A percentile compares a stretch with the other conserved stretches of the same genome.
These are phyloP conservation scores for Leptographium radiaticola DNA, from an alignment of 2,329 filamentous ascomycete species.

Conservation along the genomic window DNA sequence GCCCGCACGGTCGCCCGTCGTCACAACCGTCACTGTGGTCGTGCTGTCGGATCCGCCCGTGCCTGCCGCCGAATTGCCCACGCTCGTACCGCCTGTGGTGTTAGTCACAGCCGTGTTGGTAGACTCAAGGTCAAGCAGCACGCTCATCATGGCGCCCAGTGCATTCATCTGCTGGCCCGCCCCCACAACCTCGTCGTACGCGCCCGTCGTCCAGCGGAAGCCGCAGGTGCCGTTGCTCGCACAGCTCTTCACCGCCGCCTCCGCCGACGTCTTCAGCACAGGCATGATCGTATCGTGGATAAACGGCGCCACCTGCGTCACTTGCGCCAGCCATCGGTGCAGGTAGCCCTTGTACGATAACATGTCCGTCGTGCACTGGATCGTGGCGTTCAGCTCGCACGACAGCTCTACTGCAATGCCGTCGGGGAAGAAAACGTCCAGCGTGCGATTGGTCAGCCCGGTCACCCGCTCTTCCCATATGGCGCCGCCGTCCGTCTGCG, in stretches of 20 bases:
- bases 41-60: not conserved
- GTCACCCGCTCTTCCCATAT: constrained; percentile 43
- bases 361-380: constrained; percentile 57
- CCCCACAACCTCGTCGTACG: constrained; percentile 27
- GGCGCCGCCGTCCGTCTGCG: constrained; percentile 34
- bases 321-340: constrained; percentile 48
- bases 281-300: constrained; percentile 41
- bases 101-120: constrained; percentile 21
- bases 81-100: constrained; percentile 29
- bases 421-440: constrained; percentile 39
- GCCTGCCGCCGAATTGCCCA: constrained; percentile 20
- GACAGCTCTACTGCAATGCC: constrained; percentile 51
- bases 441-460: constrained; percentile 37
- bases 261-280: constrained; percentile 42
- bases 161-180: constrained; percentile 42
- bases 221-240: constrained; percentile 47
- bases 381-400: constrained; percentile 37
- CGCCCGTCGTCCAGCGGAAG: constrained; percentile 44
- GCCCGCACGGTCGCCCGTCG: constrained; percentile 24
- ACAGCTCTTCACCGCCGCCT: constrained; percentile 49
- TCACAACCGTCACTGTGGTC: constrained; percentile 9
- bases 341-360: constrained; percentile 59
- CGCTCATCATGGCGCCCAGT: constrained; percentile 32
- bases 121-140: constrained; percentile 21
- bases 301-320: constrained; percentile 48